phyloP scores from a whole-genome alignment of 345 rosid genomes.

The Litchi chinensis region DNA sequence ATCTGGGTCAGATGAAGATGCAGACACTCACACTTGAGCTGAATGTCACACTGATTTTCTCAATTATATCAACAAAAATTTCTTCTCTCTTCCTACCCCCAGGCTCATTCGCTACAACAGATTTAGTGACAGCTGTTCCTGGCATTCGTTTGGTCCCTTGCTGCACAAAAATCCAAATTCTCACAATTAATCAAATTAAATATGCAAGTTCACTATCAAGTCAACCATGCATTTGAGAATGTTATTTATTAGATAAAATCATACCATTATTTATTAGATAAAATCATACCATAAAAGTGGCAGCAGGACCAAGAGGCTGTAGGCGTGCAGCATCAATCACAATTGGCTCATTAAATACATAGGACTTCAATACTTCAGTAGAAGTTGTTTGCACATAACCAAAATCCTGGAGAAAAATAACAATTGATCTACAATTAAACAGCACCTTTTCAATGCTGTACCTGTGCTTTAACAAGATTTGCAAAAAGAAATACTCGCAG shows the following conservation, averaged over 20 bases:
- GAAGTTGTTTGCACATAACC: constrained; percentile 98
- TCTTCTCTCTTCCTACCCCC: constrained; percentile 98
- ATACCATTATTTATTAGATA: constrained; percentile 49
- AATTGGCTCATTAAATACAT: constrained; percentile 93
- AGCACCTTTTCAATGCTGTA: background rate
- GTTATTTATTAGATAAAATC: constrained; percentile 9
- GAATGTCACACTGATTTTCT: constrained; percentile 98
- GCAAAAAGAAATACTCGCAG: background rate
- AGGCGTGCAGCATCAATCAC: constrained; percentile 75
- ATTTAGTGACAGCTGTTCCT: constrained; percentile 95
- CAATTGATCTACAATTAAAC: constrained; percentile 8
- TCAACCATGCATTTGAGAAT: constrained; percentile 7
- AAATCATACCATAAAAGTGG: constrained; percentile 77
- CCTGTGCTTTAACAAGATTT: background rate
- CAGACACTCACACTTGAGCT: constrained; percentile 85
- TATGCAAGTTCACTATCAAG: constrained; percentile 12
- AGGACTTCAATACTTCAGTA: constrained; percentile 90
- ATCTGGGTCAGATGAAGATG: constrained; percentile 13
- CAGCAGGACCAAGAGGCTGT: constrained; percentile 91
- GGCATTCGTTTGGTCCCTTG: constrained; percentile 99
- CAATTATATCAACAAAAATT: constrained; percentile 95
- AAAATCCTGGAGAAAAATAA: constrained; percentile 67
- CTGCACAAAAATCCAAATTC: constrained; percentile 47
- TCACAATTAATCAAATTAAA: constrained; percentile 25
- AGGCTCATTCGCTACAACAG: constrained; percentile 96